phyloP scores from a whole-genome alignment of 768 basidiomycete species.

The Coprinopsis sp. region DNA sequence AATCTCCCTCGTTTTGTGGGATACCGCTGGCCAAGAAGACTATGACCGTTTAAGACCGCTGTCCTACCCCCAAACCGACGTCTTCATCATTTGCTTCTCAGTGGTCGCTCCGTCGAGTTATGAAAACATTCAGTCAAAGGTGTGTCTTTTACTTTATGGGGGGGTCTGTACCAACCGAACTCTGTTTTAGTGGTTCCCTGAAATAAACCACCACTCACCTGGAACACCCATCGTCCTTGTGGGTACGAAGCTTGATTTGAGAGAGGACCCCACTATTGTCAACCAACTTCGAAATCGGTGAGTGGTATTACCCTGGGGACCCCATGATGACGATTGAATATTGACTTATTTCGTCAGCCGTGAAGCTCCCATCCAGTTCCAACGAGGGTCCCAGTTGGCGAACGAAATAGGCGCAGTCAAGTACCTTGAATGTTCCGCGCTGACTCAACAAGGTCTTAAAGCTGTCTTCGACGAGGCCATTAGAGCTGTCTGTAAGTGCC shows the following conservation, averaged over 20 bases:
- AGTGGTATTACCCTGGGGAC: conserved; percentile 15
- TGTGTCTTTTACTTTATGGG: conserved; percentile 29
- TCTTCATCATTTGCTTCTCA: conserved; percentile 99
- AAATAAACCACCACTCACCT: conserved; percentile 96
- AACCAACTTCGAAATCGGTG: conserved; percentile 91
- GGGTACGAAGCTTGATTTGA: conserved; percentile 95
- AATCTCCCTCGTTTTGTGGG: conserved; percentile 97
- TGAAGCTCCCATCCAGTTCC: conserved; percentile 92
- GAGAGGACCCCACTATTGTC: conserved; percentile 90
- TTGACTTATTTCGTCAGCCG: conserved; percentile 43
- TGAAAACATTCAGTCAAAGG: conserved; percentile 98
- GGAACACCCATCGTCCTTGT: conserved; percentile 90
- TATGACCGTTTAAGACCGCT: conserved; percentile 96
- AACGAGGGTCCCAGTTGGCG: conserved; percentile 85
- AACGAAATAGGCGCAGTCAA: conserved; percentile 95
- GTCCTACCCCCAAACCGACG: conserved; percentile 98
- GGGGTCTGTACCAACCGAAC: conserved; percentile 11
- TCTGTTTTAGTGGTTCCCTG: conserved; percentile 78
- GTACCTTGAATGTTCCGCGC: conserved; percentile 92
- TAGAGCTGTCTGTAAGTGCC: conserved; percentile 82
- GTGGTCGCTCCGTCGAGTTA: conserved; percentile 97
- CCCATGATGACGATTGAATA: conserved; percentile 4
- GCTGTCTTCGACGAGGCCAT: conserved; percentile 99
- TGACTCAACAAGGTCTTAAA: conserved; percentile 98
- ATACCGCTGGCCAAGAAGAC: conserved; percentile 99